Evolutionary conservation across 495 filamentous ascomycete genomes (phyloP).

Genomic region (Glutinoglossum americanum): DNA sequence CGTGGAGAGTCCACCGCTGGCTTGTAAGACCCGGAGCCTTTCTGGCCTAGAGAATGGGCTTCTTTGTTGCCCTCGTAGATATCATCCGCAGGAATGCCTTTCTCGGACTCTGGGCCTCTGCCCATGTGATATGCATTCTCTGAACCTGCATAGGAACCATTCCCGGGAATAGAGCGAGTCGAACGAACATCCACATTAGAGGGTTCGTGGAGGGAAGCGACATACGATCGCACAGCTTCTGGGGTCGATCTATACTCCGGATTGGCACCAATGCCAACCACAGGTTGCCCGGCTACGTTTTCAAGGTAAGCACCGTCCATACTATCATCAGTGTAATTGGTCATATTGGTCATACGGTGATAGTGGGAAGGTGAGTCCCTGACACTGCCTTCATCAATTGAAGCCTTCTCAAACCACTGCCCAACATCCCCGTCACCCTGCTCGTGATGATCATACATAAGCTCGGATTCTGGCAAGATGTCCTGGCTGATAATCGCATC

Average conservation of each 20-base stretch:
- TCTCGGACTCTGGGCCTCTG: not conserved
- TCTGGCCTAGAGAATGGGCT: not conserved
- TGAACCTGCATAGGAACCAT: not conserved
- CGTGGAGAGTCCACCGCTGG: not conserved
- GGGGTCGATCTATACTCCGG: constrained; percentile 52
- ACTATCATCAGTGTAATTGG: constrained; percentile 47
- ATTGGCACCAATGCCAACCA: constrained; percentile 46
- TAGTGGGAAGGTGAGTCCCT: constrained; percentile 28
- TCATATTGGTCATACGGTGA: constrained; percentile 24
- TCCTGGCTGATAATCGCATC: constrained; percentile 23
- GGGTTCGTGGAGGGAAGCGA: constrained; percentile 67
- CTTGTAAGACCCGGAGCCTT: not conserved
- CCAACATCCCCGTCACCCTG: constrained; percentile 16
- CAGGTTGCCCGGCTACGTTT: constrained; percentile 39
- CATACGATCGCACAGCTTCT: constrained; percentile 60
- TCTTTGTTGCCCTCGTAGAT: not conserved
- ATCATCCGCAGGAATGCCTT: not conserved
- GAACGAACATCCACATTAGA: constrained; percentile 31
- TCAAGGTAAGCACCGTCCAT: constrained; percentile 35
- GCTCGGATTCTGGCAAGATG: constrained; percentile 16
- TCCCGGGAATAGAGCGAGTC: not conserved
- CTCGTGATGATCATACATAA: constrained; percentile 12
- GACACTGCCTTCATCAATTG: constrained; percentile 24
- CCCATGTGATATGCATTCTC: not conserved
- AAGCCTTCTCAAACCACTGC: constrained; percentile 28